Conservation (phyloP, 148 eudicot genomes). For the Vaccinium macrocarpon region DNA sequence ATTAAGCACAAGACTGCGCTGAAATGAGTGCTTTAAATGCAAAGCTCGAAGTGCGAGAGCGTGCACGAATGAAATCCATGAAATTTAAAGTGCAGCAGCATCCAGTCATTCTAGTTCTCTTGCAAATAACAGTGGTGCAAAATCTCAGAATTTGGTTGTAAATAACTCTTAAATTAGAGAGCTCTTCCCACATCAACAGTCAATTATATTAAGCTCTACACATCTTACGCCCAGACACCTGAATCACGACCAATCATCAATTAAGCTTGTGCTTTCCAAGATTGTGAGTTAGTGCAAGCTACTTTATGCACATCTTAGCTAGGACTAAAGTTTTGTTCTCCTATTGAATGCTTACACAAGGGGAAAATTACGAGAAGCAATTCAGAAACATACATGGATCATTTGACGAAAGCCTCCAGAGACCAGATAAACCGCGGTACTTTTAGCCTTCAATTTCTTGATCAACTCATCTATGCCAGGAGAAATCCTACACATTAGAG, state of each 20-base stretch:
- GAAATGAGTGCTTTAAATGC: neutral
- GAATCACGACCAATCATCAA: too few species aligned
- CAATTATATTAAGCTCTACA: neutral
- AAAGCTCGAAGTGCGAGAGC: neutral
- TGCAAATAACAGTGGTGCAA: neutral
- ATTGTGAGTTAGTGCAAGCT: neutral
- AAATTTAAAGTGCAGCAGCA: neutral
- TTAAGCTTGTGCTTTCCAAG: constrained; percentile 1
- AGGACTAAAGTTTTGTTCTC: neutral
- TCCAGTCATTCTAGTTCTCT: neutral
- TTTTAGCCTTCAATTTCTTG: constrained; percentile 65
- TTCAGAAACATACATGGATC: constrained; percentile 63
- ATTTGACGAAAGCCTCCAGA: constrained; percentile 99
- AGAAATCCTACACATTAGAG: constrained; percentile 59
- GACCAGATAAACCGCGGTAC: constrained; percentile 61
- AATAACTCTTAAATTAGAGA: neutral
- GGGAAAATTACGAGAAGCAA: neutral
- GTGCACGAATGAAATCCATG: neutral
- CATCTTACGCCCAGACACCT: neutral
- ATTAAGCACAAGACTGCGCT: neutral
- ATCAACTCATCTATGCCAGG: constrained; percentile 87
- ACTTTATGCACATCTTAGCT: neutral
- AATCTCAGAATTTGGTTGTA: neutral
- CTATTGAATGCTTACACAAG: neutral
- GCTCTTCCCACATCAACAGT: neutral